A percentile compares a stretch with the other conserved stretches of the same genome.
Conservation (phyloP, 768 basidiomycete genomes). For the Termitomyces sp. region DNA sequence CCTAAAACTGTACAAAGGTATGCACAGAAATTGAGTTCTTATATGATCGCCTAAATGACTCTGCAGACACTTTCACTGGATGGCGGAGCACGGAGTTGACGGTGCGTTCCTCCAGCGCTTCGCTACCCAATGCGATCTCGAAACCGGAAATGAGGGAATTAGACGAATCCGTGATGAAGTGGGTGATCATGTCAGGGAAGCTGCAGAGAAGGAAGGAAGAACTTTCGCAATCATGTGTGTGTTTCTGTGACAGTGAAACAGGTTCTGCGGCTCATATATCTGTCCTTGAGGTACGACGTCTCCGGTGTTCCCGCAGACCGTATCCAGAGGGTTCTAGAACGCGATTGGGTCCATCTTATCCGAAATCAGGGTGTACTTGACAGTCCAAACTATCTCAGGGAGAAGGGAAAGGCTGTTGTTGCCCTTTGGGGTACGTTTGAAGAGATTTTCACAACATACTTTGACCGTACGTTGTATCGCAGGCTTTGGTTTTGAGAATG, state of each 20-base stretch:
- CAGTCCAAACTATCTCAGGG: constrained; percentile 71
- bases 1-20: constrained; percentile 67
- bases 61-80: constrained; percentile 73
- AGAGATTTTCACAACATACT: constrained; percentile 1
- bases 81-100: constrained; percentile 79
- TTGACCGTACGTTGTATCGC: constrained; percentile 6
- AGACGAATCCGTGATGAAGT: constrained; percentile 70
- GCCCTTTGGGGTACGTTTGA: constrained; percentile 63
- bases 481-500: constrained; percentile 70
- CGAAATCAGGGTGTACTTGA: constrained; percentile 59
- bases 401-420: constrained; percentile 69
- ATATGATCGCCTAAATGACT: constrained; percentile 4
- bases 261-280: constrained; percentile 6
- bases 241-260: not conserved
- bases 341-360: constrained; percentile 75
- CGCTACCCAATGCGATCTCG: constrained; percentile 62
- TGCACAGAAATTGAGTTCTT: constrained; percentile 9
- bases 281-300: constrained; percentile 69
- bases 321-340: constrained; percentile 63
- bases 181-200: constrained; percentile 64
- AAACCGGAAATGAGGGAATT: constrained; percentile 54
- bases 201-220: constrained; percentile 77
- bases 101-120: constrained; percentile 84
- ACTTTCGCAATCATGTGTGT: constrained; percentile 84
- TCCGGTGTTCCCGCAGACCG: constrained; percentile 72